Percentiles rank a stretch among this genome's conserved stretches.
Evolutionary conservation across 495 filamentous ascomycete genomes (phyloP).

Genomic region (Penicillium antarcticum): DNA sequence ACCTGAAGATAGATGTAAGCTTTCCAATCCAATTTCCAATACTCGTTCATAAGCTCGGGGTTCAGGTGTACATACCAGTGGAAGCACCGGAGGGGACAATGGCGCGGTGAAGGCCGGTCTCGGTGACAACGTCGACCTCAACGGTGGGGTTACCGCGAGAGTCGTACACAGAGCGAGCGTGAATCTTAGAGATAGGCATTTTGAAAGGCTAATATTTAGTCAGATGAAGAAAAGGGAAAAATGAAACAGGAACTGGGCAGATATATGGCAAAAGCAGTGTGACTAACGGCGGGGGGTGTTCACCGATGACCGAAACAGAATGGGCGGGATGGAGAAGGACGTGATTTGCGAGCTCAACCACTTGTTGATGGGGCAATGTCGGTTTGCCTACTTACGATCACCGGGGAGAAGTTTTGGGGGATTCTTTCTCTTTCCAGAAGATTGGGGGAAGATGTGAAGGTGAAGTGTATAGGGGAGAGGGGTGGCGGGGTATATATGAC

Average conservation of each 20-base stretch:
- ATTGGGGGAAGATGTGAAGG: background rate
- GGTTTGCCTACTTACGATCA: constrained; percentile 14
- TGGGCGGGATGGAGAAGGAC: constrained; percentile 20
- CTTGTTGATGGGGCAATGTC: constrained; percentile 19
- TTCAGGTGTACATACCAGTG: constrained; percentile 62
- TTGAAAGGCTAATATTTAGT: constrained; percentile 41
- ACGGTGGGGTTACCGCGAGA: constrained; percentile 97
- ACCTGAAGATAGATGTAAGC: constrained; percentile 46
- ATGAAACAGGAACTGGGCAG: constrained; percentile 20
- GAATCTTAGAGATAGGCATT: constrained; percentile 97
- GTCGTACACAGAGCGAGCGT: constrained; percentile 99
- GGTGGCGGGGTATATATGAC: constrained; percentile 19
- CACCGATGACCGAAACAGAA: constrained; percentile 49
- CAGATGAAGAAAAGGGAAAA: constrained; percentile 18
- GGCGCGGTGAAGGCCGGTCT: constrained; percentile 94
- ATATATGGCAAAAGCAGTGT: constrained; percentile 29
- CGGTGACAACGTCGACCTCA: constrained; percentile 93
- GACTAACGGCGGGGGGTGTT: constrained; percentile 41
- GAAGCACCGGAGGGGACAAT: constrained; percentile 98
- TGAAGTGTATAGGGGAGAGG: constrained; percentile 5
- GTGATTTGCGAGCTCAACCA: constrained; percentile 21
- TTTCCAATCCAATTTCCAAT: background rate
- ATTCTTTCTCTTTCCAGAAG: constrained; percentile 13
- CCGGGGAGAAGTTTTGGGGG: constrained; percentile 10
- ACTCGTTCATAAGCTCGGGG: background rate